Evolutionary conservation across 106 monocot species (phyloP).

Genomic region (Platanthera zijinensis): DNA sequence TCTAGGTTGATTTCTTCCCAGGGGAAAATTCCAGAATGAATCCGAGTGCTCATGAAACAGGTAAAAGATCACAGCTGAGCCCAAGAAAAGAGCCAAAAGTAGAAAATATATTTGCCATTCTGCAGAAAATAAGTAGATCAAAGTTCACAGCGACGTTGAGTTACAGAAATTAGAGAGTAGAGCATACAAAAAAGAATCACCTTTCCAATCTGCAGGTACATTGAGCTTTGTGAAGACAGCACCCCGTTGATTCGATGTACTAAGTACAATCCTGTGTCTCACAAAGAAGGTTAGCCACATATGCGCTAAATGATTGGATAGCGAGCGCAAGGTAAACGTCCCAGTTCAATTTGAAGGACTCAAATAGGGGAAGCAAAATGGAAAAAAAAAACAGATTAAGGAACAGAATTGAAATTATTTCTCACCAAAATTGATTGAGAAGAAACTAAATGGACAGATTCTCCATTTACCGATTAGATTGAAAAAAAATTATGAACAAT

Average conservation of each 20-base stretch:
- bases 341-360: too few relatives aligned
- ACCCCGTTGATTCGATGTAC: slow-evolving; percentile 72
- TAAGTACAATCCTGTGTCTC: slow-evolving; percentile 68
- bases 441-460: too few relatives aligned
- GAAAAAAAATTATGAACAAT: too few relatives aligned
- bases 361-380: too few relatives aligned
- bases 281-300: not conserved
- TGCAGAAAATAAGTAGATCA: slow-evolving; percentile 12
- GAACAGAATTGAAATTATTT: too few relatives aligned
- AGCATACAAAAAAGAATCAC: slow-evolving; percentile 16
- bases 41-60: slow-evolving; percentile 47
- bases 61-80: slow-evolving; percentile 36
- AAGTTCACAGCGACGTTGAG: not conserved
- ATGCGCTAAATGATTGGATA: not conserved
- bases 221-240: slow-evolving; percentile 57
- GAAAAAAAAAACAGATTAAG: too few relatives aligned
- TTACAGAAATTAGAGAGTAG: not conserved
- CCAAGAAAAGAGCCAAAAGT: slow-evolving; percentile 53
- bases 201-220: slow-evolving; percentile 95
- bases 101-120: slow-evolving; percentile 71
- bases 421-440: too few relatives aligned
- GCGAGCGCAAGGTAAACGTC: not conserved
- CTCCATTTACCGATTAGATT: too few relatives aligned
- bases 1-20: slow-evolving; percentile 25
- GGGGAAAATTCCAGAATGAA: slow-evolving; percentile 60